These are phyloP conservation scores for Clitoria ternatea DNA, from an alignment of 306 rosid genomes.

Conservation along the genomic window DNA sequence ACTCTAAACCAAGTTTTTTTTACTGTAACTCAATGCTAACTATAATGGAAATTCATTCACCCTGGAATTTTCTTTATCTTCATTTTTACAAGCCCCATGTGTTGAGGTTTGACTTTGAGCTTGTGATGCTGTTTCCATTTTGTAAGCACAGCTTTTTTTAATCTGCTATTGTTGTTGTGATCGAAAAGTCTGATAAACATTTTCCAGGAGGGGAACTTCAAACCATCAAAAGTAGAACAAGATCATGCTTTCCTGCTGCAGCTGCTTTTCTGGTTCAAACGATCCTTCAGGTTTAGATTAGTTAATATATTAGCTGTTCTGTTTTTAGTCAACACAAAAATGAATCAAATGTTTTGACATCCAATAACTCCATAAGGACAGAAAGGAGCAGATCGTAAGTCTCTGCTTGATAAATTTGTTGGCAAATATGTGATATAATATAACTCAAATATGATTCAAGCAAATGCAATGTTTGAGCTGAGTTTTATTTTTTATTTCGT, in stretches of 20 bases:
- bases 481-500: not conserved
- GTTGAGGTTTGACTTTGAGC: slow-evolving; percentile 7
- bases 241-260: slow-evolving; percentile 88
- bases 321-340: not conserved
- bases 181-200: slow-evolving; percentile 27
- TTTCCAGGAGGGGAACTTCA: slow-evolving; percentile 76
- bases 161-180: slow-evolving; percentile 14
- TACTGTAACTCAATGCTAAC: not conserved
- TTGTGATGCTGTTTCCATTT: slow-evolving; percentile 13
- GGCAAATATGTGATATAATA: not conserved
- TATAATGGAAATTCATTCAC: slow-evolving; percentile 9
- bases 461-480: not conserved
- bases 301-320: slow-evolving; percentile 10
- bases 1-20: not conserved
- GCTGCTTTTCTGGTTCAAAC: slow-evolving; percentile 94
- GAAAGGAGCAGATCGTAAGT: not conserved
- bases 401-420: not conserved
- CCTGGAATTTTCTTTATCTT: slow-evolving; percentile 11
- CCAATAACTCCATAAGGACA: not conserved
- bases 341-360: not conserved
- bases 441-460: slow-evolving; percentile 11
- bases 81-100: not conserved
- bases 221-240: slow-evolving; percentile 61
- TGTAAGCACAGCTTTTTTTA: not conserved
- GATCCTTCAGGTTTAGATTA: slow-evolving; percentile 69